Percentiles rank a stretch among this genome's conserved stretches.
phyloP scores from a whole-genome alignment of 139 green algal genomes.

The Coelastrella sp. region DNA sequence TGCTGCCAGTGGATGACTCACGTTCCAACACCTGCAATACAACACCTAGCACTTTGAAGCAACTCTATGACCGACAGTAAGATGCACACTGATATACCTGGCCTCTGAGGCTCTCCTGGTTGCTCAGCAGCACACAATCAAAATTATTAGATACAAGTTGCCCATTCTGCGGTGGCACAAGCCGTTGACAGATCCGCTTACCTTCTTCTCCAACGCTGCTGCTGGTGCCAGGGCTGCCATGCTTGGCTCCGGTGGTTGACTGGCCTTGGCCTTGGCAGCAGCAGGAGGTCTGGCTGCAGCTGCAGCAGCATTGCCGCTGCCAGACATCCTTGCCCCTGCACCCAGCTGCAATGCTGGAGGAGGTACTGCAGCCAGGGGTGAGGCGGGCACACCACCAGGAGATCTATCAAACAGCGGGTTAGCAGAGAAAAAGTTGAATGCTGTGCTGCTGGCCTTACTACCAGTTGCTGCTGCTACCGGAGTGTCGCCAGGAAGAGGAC shows the following conservation, averaged over 20 bases:
- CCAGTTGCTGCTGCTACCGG: background rate
- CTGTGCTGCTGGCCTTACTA: background rate
- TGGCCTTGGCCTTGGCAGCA: constrained; percentile 16
- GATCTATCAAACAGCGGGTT: constrained; percentile 35
- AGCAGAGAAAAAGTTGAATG: constrained; percentile 16
- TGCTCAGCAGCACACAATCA: background rate
- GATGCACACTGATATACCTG: background rate
- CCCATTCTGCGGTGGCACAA: background rate
- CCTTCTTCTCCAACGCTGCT: constrained; percentile 2
- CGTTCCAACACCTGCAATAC: background rate
- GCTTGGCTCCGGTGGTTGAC: constrained; percentile 23
- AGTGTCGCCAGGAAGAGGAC: background rate
- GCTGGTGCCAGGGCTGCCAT: background rate
- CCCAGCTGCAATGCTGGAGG: constrained; percentile 19
- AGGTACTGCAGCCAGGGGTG: constrained; percentile 13
- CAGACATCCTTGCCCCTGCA: background rate
- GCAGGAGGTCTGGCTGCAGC: constrained; percentile 3
- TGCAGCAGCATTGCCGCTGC: background rate
- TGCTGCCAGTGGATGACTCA: constrained; percentile 26
- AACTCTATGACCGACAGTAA: background rate
- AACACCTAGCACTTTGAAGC: background rate
- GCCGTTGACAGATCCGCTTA: background rate
- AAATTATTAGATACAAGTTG: too few species aligned
- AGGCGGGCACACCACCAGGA: background rate
- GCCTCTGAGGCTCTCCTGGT: background rate